Base-by-base conservation (phyloP, 768 basidiomycete species). In the Melanogaster broomeanus region DNA sequence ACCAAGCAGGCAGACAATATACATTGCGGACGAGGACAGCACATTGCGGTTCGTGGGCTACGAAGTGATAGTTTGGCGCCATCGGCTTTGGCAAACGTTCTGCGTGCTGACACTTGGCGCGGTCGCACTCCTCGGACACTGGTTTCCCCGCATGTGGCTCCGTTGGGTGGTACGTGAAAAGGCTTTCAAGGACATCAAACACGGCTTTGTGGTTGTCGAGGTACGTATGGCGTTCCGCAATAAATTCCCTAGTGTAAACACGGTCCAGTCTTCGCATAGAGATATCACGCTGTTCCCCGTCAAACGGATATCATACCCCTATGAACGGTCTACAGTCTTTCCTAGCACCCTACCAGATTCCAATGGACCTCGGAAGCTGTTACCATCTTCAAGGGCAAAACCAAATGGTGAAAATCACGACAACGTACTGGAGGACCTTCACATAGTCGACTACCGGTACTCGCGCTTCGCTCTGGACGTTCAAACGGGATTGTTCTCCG, bases 81-180 rank as follows among this genome's bases (percentile, higher is more conserved):
- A 77, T 37, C 75, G 76, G 69, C 56, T 85, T 3, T 99, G 97
- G 96, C 77, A 80, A 56, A 28, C 76, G 11, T 80, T 81, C 6
- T 91, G 90, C 60, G 56, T 90, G 6, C 44, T 88, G 8, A 82
- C 84, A 2, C 71, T 86, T 11, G 96, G 97, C 5, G 67, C 82
- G 5, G 73, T 98, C 19, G 86, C 80, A 11, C 77, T 99, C 16
- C 69, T 95, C 9, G 95, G 94, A 4, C 85, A 93, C 61, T 99
- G 97, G 97, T 85, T 97, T 57, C 97, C 97, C 49, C 81, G 79
- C 6, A 57, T 94, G 24, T 98, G 97, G 97, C 80, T 98, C 45
- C 82, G 82, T 25, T 95, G 88, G 81, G 88, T 90, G 19, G 83
- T 92, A 2, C 77, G 73, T 40, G 91, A 95, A 68, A 90, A 82